Base-by-base conservation (phyloP, 352 stramenopile species). In the Pythium biforme region DNA sequence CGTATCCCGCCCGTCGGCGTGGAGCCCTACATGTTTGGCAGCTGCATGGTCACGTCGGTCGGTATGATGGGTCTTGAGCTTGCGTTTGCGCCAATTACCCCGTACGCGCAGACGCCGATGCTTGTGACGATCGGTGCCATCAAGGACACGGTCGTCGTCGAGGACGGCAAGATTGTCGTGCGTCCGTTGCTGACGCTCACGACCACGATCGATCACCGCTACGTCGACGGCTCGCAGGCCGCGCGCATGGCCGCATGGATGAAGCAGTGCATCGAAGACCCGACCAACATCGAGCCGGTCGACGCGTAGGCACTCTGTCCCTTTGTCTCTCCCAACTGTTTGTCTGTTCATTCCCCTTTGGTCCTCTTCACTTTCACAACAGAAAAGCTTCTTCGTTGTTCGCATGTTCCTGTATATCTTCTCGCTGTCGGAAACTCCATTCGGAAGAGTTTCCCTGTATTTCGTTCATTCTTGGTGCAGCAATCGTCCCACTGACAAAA, bases 31-130 rank as follows among this genome's bases (percentile, higher is more conserved):
- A 86, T 86, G 78, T 89, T 90, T 64, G 83, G 83, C 50, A 71
- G 69, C 51, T 83, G 74, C 62, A 82, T 90, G 72, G 79, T 92
- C 34, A 90, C 79, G 37, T 89, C 81, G 2, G 79, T 89, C 8
- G 79, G 81, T 3, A 85, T 87, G 75, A 86, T 89, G 79, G 79
- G 77, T 12, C 68, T 89, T 40, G 83, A 90, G 53, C 57, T 89
- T 19, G 81, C 79, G 20, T 90, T 87, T 41, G 79, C 79, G 1
- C 79, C 81, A 2, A 81, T 90, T 33, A 83, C 77, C 17, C 77
- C 81, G 45, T 90, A 83, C 62, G 68, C 77, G 25, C 76, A 90
- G 52, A 75, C 75, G 17, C 79, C 81, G 19, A 82, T 90, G 77
- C 72, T 92, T 19, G 68, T 92, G 25, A 88, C 75, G 10, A 75